phyloP scores from a whole-genome alignment of 805 yeast species.

The Komagataella ulmi region DNA sequence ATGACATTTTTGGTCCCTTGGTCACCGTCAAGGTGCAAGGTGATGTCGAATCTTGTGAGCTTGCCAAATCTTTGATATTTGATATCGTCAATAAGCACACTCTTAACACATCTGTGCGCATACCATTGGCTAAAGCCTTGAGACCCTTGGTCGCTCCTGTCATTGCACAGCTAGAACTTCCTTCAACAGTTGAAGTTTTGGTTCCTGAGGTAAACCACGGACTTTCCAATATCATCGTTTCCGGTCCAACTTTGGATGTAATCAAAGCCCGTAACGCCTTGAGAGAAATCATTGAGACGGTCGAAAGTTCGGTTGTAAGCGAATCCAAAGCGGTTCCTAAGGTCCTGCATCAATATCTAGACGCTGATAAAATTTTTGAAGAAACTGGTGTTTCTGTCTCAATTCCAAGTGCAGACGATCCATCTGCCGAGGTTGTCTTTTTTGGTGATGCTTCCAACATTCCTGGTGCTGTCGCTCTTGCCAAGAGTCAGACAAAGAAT shows the following conservation, averaged over 20 bases:
- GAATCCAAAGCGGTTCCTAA: slow-evolving; percentile 56
- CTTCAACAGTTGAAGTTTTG: slow-evolving; percentile 15
- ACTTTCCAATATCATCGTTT: slow-evolving; percentile 31
- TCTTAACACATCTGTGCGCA: slow-evolving; percentile 35
- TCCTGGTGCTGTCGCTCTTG: slow-evolving; percentile 45
- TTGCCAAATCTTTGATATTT: slow-evolving; percentile 57
- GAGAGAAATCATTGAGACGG: slow-evolving; percentile 26
- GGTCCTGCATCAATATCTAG: slow-evolving; percentile 56
- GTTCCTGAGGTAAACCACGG: slow-evolving; percentile 22
- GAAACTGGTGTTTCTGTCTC: slow-evolving; percentile 44
- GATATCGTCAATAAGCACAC: slow-evolving; percentile 69
- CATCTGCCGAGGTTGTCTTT: slow-evolving; percentile 37
- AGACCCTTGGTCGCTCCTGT: slow-evolving; percentile 31
- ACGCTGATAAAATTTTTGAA: slow-evolving; percentile 35
- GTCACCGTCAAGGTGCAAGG: slow-evolving; percentile 62
- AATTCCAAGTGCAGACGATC: slow-evolving; percentile 31
- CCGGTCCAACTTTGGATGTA: slow-evolving; percentile 64
- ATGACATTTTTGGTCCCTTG: slow-evolving; percentile 46
- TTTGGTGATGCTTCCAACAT: slow-evolving; percentile 48
- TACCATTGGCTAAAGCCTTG: slow-evolving; percentile 28
- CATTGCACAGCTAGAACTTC: slow-evolving; percentile 12
- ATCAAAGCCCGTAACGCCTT: slow-evolving; percentile 40
- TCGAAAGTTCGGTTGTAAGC: slow-evolving; percentile 30
- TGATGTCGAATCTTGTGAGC: slow-evolving; percentile 68
- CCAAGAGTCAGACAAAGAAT: slow-evolving; percentile 45